Base-by-base conservation (phyloP, 768 basidiomycete species). In the Amanita fuliginea region DNA sequence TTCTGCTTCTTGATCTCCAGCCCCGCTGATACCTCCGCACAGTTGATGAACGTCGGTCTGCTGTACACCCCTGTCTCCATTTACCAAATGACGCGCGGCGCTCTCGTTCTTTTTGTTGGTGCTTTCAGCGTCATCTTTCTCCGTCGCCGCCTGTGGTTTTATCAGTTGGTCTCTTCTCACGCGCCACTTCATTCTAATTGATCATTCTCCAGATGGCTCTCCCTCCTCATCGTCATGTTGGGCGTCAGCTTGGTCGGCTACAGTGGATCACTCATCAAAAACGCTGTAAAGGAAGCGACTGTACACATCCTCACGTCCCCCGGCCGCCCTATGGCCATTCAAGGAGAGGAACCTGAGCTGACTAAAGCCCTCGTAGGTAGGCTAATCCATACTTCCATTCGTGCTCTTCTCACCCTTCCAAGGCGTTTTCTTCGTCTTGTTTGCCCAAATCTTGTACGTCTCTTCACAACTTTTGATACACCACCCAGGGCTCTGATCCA, bases 51-150 rank as follows among this genome's bases (percentile, higher is more conserved):
- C 61, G 74, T 95, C 56, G 96, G 96, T 48, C 76, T 99, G 42
- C 76, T 99, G 33, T 91, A 94, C 65, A 94, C 93, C 1, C 95
- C 95, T 24, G 96, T 99, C 48, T 93, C 89, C 37, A 91, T 97
- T 57, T 98, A 90, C 71, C 95, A 96, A 66, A 95, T 96, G 93
- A 90, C 83, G 53, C 81, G 86, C 51, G 93, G 94, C 45, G 86
- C 91, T 37, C 80, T 96, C 51, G 91, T 96, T 42, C 76, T 95
- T 47, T 98, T 93, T 66, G 95, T 98, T 52, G 95, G 92, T 41
- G 60, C 88, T 49, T 78, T 98, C 57, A 88, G 85, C 45, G 93
- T 98, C 59, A 63, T 93, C 50, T 98, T 98, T 74, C 80, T 99
- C 51, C 77, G 75, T 44, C 81, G 94, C 55, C 77, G 75, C 53